Conservation (phyloP, 2,329 filamentous ascomycete genomes). For the Plenodomus lindquistii region DNA sequence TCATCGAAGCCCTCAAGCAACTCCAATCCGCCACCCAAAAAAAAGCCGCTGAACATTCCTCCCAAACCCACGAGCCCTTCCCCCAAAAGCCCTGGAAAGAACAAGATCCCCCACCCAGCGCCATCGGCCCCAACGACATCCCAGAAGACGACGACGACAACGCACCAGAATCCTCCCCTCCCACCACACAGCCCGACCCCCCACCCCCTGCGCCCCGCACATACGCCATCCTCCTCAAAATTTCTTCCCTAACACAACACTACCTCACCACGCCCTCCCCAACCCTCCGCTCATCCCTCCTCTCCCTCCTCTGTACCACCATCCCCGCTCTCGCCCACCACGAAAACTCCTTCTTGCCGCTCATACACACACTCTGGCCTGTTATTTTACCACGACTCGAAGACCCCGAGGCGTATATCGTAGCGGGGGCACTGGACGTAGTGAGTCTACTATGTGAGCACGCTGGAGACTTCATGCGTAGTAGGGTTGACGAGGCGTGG, state of each 20-base stretch:
- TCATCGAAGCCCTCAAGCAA: slow-evolving; percentile 39
- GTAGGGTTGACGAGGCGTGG: slow-evolving; percentile 77
- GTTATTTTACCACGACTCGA: slow-evolving; percentile 71
- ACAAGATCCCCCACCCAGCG: slow-evolving; percentile 2
- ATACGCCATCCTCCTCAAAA: slow-evolving; percentile 78
- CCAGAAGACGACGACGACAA: slow-evolving; percentile 39
- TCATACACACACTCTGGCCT: slow-evolving; percentile 91
- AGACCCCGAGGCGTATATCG: slow-evolving; percentile 70
- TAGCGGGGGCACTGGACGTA: slow-evolving; percentile 69
- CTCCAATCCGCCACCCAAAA: slow-evolving; percentile 34
- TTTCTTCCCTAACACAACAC: slow-evolving; percentile 82
- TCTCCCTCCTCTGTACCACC: slow-evolving; percentile 75
- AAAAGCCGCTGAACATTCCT: slow-evolving; percentile 28
- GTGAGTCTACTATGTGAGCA: slow-evolving; percentile 69
- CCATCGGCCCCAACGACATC: slow-evolving; percentile 21
- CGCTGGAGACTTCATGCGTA: slow-evolving; percentile 80
- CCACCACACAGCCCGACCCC: slow-evolving; percentile 46
- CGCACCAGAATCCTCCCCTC: slow-evolving; percentile 30
- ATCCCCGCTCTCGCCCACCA: slow-evolving; percentile 72
- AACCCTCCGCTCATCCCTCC: slow-evolving; percentile 74
- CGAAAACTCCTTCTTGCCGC: slow-evolving; percentile 81
- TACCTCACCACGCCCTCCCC: slow-evolving; percentile 87
- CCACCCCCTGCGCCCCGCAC: slow-evolving; percentile 72
- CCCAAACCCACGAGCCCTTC: slow-evolving; percentile 22
- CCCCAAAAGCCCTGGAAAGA: slow-evolving; percentile 42